These are phyloP conservation scores for Claviceps arundinis DNA, from an alignment of 2,329 filamentous ascomycete species.

Conservation along the genomic window DNA sequence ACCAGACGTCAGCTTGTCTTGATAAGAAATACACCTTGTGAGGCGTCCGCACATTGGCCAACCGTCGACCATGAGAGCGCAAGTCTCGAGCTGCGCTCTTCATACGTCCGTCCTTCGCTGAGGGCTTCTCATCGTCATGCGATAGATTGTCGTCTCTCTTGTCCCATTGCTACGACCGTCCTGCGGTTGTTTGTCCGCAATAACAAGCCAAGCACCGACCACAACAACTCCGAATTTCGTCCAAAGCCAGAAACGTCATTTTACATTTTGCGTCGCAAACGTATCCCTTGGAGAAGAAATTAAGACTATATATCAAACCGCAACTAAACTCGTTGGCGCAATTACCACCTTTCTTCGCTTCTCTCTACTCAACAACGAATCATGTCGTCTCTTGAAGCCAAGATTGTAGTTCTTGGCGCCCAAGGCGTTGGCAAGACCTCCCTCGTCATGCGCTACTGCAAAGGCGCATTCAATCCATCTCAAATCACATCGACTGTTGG, in stretches of 20 bases:
- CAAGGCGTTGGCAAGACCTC: conserved; percentile 73
- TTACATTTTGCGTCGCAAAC: background rate
- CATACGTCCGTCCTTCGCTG: conserved; percentile 4
- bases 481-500: conserved; percentile 59
- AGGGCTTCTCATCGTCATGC: conserved; percentile 3
- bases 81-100: background rate
- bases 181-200: background rate
- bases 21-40: background rate
- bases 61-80: conserved; percentile 2
- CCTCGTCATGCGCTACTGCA: conserved; percentile 63
- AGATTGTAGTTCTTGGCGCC: conserved; percentile 68
- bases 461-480: conserved; percentile 55
- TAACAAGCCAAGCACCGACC: background rate
- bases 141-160: background rate
- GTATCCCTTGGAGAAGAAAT: background rate
- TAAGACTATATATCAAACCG: background rate
- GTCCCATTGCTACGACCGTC: background rate
- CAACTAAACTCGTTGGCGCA: background rate
- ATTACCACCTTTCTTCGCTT: background rate
- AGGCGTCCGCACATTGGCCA: background rate
- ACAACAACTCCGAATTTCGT: background rate
- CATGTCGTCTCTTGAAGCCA: conserved; percentile 59
- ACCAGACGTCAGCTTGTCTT: background rate
- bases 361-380: background rate
- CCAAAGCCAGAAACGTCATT: background rate